phyloP scores from a whole-genome alignment of 2,329 filamentous ascomycete genomes.

The Fusarium nanum region DNA sequence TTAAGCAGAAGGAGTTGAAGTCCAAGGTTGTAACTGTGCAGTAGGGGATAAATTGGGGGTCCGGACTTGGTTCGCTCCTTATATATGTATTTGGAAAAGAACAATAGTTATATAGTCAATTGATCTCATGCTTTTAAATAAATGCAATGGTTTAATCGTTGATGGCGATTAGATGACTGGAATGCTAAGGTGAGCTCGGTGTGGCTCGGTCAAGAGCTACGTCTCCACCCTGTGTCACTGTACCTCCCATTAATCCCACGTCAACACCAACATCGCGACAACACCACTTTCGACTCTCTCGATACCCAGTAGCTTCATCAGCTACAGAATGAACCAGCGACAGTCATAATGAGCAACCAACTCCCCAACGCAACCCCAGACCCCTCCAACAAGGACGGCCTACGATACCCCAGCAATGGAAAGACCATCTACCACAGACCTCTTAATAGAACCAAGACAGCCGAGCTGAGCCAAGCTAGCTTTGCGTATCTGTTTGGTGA shows the following conservation, averaged over 20 bases:
- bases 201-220: conserved; percentile 40
- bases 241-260: conserved; percentile 34
- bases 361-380: conserved; percentile 53
- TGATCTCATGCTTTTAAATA: background rate
- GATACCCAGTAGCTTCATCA: background rate
- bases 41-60: conserved; percentile 41
- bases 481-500: conserved; percentile 97
- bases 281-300: background rate
- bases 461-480: conserved; percentile 90
- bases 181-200: conserved; percentile 37
- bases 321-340: conserved; percentile 39
- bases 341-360: conserved; percentile 62
- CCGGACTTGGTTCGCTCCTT: no score
- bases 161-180: background rate
- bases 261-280: conserved; percentile 28
- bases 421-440: conserved; percentile 99
- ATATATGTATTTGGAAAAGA: background rate
- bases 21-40: conserved; percentile 63
- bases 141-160: background rate
- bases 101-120: background rate
- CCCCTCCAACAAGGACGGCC: conserved; percentile 64
- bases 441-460: conserved; percentile 86
- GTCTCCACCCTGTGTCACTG: conserved; percentile 38
- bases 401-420: conserved; percentile 90
- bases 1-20: conserved; percentile 62